Evolutionary conservation across 2,329 filamentous ascomycete genomes (phyloP).

Genomic region (Pochonia chlamydosporia): DNA sequence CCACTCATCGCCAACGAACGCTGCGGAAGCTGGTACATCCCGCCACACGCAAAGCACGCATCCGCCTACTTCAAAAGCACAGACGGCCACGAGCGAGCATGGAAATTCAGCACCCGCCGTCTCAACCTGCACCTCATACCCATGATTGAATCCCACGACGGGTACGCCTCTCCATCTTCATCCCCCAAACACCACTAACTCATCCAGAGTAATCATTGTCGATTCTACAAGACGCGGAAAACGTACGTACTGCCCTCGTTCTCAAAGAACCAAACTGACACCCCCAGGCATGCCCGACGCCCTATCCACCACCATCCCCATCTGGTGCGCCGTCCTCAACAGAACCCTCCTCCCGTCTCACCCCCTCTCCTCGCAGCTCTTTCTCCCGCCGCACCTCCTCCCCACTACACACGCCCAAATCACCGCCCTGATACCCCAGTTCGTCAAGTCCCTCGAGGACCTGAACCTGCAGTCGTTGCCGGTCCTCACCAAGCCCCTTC

Average conservation of each 20-base stretch:
- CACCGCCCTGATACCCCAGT: conserved; percentile 51
- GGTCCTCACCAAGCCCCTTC: conserved; percentile 64
- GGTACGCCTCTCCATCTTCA: conserved; percentile 39
- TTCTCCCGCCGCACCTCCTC: conserved; percentile 67
- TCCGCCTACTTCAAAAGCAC: conserved; percentile 98
- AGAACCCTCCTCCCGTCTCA: conserved; percentile 63
- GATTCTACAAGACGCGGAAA: conserved; percentile 93
- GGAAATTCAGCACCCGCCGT: conserved; percentile 80
- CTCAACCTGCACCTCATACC: conserved; percentile 78
- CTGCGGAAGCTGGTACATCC: conserved; percentile 93
- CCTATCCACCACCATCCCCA: conserved; percentile 85
- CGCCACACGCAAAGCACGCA: conserved; percentile 55
- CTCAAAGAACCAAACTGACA: not conserved
- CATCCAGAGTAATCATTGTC: conserved; percentile 66
- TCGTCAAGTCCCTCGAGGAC: conserved; percentile 39
- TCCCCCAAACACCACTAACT: not conserved
- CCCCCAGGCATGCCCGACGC: conserved; percentile 79
- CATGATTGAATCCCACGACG: conserved; percentile 59
- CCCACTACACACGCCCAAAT: conserved; percentile 75
- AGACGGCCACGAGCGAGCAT: conserved; percentile 85
- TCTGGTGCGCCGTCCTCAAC: conserved; percentile 90
- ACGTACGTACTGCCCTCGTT: conserved; percentile 38
- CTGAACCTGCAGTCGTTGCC: conserved; percentile 54
- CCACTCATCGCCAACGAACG: conserved; percentile 89
- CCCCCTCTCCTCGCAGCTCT: conserved; percentile 45